Evolutionary conservation across 441 rosid species (phyloP), one percentile per base, ranked within the genome.

Genomic region (Raphanus hybrid): DNA sequence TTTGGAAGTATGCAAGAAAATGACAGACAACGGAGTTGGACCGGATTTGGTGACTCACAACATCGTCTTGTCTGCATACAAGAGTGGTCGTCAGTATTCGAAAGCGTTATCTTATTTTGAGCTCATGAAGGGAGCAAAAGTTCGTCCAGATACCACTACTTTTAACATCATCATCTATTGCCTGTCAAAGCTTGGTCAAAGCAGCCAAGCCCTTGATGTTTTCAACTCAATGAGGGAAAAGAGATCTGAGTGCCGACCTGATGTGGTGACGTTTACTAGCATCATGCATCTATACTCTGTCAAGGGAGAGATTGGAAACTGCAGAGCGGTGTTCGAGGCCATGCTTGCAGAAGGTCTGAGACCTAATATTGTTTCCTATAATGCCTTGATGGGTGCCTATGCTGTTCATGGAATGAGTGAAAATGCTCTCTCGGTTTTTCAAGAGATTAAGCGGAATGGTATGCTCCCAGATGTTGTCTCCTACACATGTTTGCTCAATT

Each of bases 1-100:
- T 69, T 78, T 94, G 70, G 88, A 87, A 82, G 80, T 94, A 62
- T 91, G 92, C 88, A 90, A 89, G 91, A 84, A 82, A 84, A 91
- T 94, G 98, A 91, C 97, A 8, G 98, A 94, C 81, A 92, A 92
- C 80, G 98, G 98, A 60, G 91, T 94, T 80, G 97, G 98, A 45
- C 98, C 98, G 26, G 97, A 94, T 84, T 84, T 92, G 54, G 97
- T 94, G 67, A 92, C 98, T 69, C 97, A 92, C 78, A 94, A 94
- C 81, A 91, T 91, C 82, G 82, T 94, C 70, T 82, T 94, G 75
- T 90, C 97, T 61, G 97, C 98, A 39, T 94, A 87, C 81, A 94
- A 94, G 84, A 89, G 78, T 52, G 97, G 92, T 43, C 84, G 85
- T 62, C 97, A 91, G 83, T 91, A 84, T 83, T 79, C 87, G 23